A percentile compares a stretch with the other conserved stretches of the same genome.
phyloP scores from a whole-genome alignment of 441 rosid species.

The Adansonia gregorii region DNA sequence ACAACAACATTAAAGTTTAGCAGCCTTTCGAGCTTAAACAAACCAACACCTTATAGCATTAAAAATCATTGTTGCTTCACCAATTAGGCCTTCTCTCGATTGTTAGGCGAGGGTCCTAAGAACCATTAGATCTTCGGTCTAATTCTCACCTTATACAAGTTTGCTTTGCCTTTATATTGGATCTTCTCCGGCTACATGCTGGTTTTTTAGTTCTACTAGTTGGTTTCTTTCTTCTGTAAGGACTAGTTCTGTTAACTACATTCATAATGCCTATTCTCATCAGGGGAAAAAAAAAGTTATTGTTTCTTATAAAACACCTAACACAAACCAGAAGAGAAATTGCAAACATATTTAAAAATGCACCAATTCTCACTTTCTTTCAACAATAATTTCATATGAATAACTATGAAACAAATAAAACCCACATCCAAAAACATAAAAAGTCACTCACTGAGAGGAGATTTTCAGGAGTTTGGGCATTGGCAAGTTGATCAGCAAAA shows the following conservation, averaged over 20 bases:
- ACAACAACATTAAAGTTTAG: neutral
- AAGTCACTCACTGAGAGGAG: constrained; percentile 53
- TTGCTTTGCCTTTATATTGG: neutral
- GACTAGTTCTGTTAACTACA: neutral
- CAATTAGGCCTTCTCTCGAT: neutral
- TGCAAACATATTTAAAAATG: neutral
- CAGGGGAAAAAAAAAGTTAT: neutral
- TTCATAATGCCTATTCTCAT: neutral
- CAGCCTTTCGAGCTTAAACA: neutral
- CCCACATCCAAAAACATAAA: neutral
- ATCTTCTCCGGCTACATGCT: neutral
- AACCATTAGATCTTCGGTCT: neutral
- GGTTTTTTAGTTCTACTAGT: neutral
- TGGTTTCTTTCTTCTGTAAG: neutral
- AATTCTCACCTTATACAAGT: neutral
- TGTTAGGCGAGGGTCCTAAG: neutral
- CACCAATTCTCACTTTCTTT: neutral
- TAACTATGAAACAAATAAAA: constrained; percentile 4
- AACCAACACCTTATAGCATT: neutral
- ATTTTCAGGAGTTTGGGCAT: constrained; percentile 52
- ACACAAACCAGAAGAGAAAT: neutral
- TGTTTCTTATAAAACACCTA: neutral
- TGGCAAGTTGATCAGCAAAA: constrained; percentile 78
- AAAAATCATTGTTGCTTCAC: neutral
- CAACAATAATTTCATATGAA: constrained; percentile 4